Percentiles rank a stretch among this genome's conserved stretches.
phyloP scores from a whole-genome alignment of 2,329 filamentous ascomycete genomes.

The Sclerotinia nivalis region DNA sequence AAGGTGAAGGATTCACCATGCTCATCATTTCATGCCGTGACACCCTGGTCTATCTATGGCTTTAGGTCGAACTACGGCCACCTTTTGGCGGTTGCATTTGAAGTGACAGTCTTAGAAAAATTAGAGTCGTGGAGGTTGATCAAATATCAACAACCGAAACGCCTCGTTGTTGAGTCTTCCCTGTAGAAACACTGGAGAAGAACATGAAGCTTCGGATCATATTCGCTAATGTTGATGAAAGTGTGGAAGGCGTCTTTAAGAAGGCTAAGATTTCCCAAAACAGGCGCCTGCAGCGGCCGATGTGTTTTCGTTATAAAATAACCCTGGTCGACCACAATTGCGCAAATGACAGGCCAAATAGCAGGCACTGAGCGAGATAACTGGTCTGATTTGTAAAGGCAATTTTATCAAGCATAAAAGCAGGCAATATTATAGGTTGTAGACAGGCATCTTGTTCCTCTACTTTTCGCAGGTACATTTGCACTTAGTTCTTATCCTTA shows the following conservation, averaged over 20 bases:
- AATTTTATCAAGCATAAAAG: constrained; percentile 7
- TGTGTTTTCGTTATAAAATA: constrained; percentile 18
- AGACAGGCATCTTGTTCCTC: constrained; percentile 17
- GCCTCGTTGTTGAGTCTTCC: constrained; percentile 9
- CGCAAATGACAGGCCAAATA: constrained; percentile 23
- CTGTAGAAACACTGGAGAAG: constrained; percentile 22
- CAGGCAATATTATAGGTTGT: constrained; percentile 4
- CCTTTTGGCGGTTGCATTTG: constrained; percentile 13
- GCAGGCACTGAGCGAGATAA: constrained; percentile 3
- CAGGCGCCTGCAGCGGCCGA: constrained; percentile 25
- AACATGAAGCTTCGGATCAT: constrained; percentile 16
- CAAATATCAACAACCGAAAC: constrained; percentile 15
- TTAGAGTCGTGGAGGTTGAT: constrained; percentile 6
- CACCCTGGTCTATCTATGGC: constrained; percentile 13
- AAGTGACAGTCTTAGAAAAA: constrained; percentile 5
- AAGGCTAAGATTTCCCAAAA: constrained; percentile 19
- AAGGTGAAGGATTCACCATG: constrained; percentile 2
- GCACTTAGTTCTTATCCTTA: background rate
- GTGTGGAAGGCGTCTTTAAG: constrained; percentile 16
- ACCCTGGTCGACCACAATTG: constrained; percentile 20
- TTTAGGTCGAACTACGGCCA: constrained; percentile 19
- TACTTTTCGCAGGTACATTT: constrained; percentile 4
- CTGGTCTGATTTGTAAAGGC: constrained; percentile 8
- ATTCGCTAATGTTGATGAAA: constrained; percentile 21
- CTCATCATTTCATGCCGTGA: constrained; percentile 20